Conservation (phyloP, 2,329 filamentous ascomycete genomes). For the Fusarium sublunatum region DNA sequence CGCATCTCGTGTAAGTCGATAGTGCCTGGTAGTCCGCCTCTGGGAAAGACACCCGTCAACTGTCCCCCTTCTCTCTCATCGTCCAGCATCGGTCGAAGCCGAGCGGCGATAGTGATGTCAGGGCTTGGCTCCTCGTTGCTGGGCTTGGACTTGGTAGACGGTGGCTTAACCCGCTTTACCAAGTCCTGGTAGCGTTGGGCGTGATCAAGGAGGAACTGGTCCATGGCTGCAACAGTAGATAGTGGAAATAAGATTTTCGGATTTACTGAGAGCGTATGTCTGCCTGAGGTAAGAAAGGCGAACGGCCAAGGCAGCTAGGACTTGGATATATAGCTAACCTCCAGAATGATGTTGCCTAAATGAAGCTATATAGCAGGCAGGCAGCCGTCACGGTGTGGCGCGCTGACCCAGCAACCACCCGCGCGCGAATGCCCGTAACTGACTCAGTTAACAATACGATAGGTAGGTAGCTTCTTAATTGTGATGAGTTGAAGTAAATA, state of each 20-base stretch:
- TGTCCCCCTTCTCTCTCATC: slow-evolving; percentile 50
- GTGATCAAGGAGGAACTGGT: slow-evolving; percentile 50
- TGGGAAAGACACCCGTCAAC: slow-evolving; percentile 35
- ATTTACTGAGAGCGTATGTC: background rate
- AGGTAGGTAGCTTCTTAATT: too few relatives aligned
- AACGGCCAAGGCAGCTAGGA: background rate
- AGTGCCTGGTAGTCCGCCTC: slow-evolving; percentile 1
- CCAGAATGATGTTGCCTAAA: slow-evolving; percentile 34
- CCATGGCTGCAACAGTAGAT: slow-evolving; percentile 39
- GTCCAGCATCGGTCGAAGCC: slow-evolving; percentile 52
- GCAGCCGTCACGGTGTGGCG: slow-evolving; percentile 11
- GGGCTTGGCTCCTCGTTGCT: slow-evolving; percentile 19
- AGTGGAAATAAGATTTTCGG: background rate
- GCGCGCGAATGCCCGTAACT: background rate
- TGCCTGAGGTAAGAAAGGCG: background rate
- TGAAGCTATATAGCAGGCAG: background rate
- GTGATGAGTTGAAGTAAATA: background rate
- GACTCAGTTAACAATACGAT: background rate
- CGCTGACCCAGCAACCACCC: slow-evolving; percentile 34
- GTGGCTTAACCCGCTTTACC: slow-evolving; percentile 46
- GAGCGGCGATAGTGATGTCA: slow-evolving; percentile 52
- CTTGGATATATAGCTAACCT: background rate
- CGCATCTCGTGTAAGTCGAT: slow-evolving; percentile 55
- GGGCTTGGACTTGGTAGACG: slow-evolving; percentile 10
- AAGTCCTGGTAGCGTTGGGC: slow-evolving; percentile 46